Evolutionary conservation across 495 filamentous ascomycete species (phyloP), one percentile per base, ranked within the genome.

Genomic region (Pyrenopolyporus hunteri): DNA sequence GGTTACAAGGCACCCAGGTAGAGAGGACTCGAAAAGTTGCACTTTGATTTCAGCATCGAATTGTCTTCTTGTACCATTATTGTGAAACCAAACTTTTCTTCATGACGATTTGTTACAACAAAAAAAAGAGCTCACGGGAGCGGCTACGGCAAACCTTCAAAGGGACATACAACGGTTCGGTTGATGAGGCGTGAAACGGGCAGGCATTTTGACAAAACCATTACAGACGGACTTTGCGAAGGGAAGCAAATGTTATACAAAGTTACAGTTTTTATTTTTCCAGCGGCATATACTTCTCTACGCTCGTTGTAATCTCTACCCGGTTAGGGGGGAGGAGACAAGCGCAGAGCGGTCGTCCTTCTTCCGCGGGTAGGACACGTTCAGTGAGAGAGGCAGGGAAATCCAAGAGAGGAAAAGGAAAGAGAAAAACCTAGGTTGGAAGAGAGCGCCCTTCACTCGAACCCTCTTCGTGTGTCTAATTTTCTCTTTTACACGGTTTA

Each of bases 301-400:
- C 82, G 63, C 71, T 81, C 78, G 76, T 82, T 84, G 78, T 84
- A 83, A 82, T 81, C 64, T 43, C 45, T 73, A 68, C 66, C n/a
- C n/a, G n/a, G n/a, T n/a, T n/a, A 71, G 70, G 72, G 68, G 65
- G 67, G 59, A 67, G 71, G 55, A n/a, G n/a, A n/a, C n/a, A n/a
- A n/a, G n/a, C 59, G 74, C 71, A 69, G 71, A 45, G 62, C 64
- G 63, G 60, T 66, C 69, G 73, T 69, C 68, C 59, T 66, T n/a
- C n/a, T n/a, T n/a, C n/a, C 58, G 66, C 66, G 63, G n/a, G 67
- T 70, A 62, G 67, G 63, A 70, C 50, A 66, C 62, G 53, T 50
- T 62, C 56, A 66, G 55, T 40, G 40, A 35, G 16, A 48, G 26
- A 13, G 26, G 44, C 16, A 23, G 13, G 44, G 13, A 25, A 13